A percentile compares a stretch with the other conserved stretches of the same genome.
Conservation (phyloP, 1,284 basidiomycete species). For the Coniophora puteana region DNA sequence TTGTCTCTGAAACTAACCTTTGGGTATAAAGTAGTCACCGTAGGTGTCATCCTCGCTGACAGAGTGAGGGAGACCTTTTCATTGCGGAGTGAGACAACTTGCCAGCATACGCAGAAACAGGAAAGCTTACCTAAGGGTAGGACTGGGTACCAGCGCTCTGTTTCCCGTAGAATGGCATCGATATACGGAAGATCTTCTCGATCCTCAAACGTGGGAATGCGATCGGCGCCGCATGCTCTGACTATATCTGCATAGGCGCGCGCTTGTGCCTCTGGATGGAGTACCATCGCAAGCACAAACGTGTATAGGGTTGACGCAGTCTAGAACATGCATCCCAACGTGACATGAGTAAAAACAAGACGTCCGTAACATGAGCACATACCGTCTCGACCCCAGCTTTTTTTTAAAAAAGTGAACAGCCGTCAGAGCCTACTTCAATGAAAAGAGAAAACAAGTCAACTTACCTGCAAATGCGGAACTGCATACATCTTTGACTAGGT, state of each 20-base stretch:
- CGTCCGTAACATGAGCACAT: no score
- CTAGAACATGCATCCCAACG: no score
- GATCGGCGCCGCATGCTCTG: no score
- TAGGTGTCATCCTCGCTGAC: slow-evolving; percentile 47
- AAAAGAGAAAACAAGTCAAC: no score
- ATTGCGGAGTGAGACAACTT: background rate
- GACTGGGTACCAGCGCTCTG: slow-evolving; percentile 45
- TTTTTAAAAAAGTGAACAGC: no score
- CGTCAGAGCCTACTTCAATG: no score
- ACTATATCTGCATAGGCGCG: slow-evolving; percentile 32
- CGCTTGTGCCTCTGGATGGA: slow-evolving; percentile 29
- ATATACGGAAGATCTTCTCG: slow-evolving; percentile 45
- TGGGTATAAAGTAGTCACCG: slow-evolving; percentile 40
- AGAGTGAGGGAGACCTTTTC: slow-evolving; percentile 46
- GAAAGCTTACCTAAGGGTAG: slow-evolving; percentile 41
- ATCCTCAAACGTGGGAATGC: slow-evolving; percentile 50
- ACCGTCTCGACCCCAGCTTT: no score
- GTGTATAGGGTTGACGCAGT: no score
- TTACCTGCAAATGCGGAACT: no score
- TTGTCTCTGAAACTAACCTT: no score
- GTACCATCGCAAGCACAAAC: slow-evolving; percentile 31
- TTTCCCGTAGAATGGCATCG: slow-evolving; percentile 43
- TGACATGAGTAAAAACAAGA: no score
- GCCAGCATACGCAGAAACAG: slow-evolving; percentile 3
- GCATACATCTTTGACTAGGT: no score